phyloP scores from a whole-genome alignment of 2,329 filamentous ascomycete genomes.

The Acephala macrosclerotiorum region DNA sequence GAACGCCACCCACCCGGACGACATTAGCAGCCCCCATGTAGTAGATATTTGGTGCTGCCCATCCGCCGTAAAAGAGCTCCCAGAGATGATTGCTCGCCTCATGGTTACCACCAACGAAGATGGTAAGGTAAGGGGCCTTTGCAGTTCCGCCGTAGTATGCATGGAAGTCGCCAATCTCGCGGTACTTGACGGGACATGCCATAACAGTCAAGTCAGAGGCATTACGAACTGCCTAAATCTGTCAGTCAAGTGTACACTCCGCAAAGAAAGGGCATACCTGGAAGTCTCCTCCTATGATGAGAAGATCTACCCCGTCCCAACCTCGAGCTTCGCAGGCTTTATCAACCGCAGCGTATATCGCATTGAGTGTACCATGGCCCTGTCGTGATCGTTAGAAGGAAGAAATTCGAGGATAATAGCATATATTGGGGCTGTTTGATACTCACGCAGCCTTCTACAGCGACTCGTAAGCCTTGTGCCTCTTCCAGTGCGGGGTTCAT shows the following conservation, averaged over 20 bases:
- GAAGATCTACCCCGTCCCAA: slow-evolving; percentile 84
- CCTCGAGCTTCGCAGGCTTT: slow-evolving; percentile 72
- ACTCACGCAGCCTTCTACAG: slow-evolving; percentile 85
- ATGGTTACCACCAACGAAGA: slow-evolving; percentile 95
- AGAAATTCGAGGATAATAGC: slow-evolving; percentile 4
- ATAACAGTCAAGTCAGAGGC: slow-evolving; percentile 86
- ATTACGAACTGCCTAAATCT: slow-evolving; percentile 79
- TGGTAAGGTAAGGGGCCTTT: slow-evolving; percentile 83
- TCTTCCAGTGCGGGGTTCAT: slow-evolving; percentile 40
- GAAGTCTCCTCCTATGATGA: slow-evolving; percentile 97
- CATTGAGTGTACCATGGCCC: slow-evolving; percentile 91
- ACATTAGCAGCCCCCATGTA: slow-evolving; percentile 95
- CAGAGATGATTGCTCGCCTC: slow-evolving; percentile 90
- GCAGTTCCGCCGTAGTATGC: slow-evolving; percentile 87
- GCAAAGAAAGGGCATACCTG: slow-evolving; percentile 61
- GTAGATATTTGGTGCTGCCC: slow-evolving; percentile 97
- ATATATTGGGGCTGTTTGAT: slow-evolving; percentile 29
- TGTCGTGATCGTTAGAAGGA: slow-evolving; percentile 45
- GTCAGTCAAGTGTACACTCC: slow-evolving; percentile 18
- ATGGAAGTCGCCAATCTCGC: slow-evolving; percentile 88
- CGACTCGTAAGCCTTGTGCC: slow-evolving; percentile 70
- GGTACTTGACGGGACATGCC: slow-evolving; percentile 89
- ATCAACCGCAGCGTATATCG: slow-evolving; percentile 84
- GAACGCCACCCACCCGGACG: slow-evolving; percentile 79
- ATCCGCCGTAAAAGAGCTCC: slow-evolving; percentile 95